These are phyloP conservation scores for Saccharomycopsis hybrid DNA, from an alignment of 1,139 yeast genomes.

Conservation along the genomic window DNA sequence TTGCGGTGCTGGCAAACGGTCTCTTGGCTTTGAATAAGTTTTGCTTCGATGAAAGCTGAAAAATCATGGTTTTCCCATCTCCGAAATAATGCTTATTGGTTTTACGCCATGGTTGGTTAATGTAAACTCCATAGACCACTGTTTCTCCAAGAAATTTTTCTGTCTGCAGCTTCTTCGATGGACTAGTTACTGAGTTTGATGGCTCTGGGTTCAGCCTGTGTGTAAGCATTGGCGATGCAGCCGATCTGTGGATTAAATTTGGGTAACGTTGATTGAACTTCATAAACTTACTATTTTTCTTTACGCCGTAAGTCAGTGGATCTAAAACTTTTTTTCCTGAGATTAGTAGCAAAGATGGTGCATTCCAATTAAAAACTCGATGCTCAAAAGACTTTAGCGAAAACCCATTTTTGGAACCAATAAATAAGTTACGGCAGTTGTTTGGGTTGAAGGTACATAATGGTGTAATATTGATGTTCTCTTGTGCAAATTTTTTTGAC, in stretches of 20 bases:
- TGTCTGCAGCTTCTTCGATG: not conserved
- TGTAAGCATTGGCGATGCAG: no score
- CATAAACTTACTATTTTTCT: conserved; percentile 42
- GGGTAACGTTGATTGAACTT: conserved; percentile 51
- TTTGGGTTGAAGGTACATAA: conserved; percentile 30
- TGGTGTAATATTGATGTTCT: conserved; percentile 1
- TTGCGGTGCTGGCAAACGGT: no score
- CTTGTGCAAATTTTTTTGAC: no score
- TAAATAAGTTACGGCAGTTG: conserved; percentile 51
- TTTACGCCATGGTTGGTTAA: conserved; percentile 69
- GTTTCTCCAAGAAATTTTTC: conserved; percentile 28
- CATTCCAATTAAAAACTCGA: conserved; percentile 84
- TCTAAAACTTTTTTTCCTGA: conserved; percentile 55
- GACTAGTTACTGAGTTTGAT: not conserved
- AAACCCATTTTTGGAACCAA: conserved; percentile 74
- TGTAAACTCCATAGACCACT: conserved; percentile 54
- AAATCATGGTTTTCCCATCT: conserved; percentile 43
- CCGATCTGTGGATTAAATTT: conserved; percentile 28
- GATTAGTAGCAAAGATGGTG: conserved; percentile 69
- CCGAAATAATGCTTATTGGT: conserved; percentile 75
- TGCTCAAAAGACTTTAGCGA: conserved; percentile 82
- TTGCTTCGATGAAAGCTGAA: conserved; percentile 62
- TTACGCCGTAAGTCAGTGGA: conserved; percentile 28
- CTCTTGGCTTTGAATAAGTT: conserved; percentile 43
- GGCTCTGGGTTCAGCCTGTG: no score